These are phyloP conservation scores for Jamesozyma lodderae DNA, from an alignment of 805 yeast genomes.

Conservation along the genomic window DNA sequence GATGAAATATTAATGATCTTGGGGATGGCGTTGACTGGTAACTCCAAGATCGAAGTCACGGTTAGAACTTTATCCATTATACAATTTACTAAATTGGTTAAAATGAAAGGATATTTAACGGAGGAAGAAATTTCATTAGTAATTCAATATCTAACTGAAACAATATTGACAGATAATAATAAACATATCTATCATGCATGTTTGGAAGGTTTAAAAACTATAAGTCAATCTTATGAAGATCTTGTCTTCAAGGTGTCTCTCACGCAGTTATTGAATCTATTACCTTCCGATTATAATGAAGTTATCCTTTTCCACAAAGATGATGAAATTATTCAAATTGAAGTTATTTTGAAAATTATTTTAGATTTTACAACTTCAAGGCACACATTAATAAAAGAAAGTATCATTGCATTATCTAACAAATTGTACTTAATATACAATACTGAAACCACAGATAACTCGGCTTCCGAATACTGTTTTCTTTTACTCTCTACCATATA, in stretches of 20 bases:
- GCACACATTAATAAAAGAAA: constrained; percentile 23
- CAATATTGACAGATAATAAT: constrained; percentile 43
- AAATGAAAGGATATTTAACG: constrained; percentile 40
- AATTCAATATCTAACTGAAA: constrained; percentile 56
- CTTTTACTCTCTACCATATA: constrained; percentile 21
- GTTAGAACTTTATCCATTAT: constrained; percentile 57
- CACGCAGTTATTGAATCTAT: constrained; percentile 41
- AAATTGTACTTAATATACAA: constrained; percentile 12
- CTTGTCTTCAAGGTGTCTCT: constrained; percentile 43
- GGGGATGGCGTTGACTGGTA: constrained; percentile 59
- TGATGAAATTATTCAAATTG: constrained; percentile 24
- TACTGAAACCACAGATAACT: not conserved
- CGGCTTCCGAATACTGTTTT: constrained; percentile 22
- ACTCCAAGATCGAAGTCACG: constrained; percentile 61
- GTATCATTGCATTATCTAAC: constrained; percentile 17
- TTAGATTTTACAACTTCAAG: constrained; percentile 29
- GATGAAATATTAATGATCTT: constrained; percentile 61
- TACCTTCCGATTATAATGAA: constrained; percentile 39
- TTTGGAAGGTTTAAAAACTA: constrained; percentile 45
- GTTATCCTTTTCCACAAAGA: constrained; percentile 19
- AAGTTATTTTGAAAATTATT: constrained; percentile 30
- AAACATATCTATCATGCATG: constrained; percentile 46
- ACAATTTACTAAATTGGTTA: constrained; percentile 50
- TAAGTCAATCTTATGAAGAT: constrained; percentile 23
- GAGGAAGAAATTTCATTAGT: constrained; percentile 51